A percentile compares a stretch with the other conserved stretches of the same genome.
These are phyloP conservation scores for Trypanosoma vivax DNA, from an alignment of 208 protist genomes.

Conservation along the genomic window DNA sequence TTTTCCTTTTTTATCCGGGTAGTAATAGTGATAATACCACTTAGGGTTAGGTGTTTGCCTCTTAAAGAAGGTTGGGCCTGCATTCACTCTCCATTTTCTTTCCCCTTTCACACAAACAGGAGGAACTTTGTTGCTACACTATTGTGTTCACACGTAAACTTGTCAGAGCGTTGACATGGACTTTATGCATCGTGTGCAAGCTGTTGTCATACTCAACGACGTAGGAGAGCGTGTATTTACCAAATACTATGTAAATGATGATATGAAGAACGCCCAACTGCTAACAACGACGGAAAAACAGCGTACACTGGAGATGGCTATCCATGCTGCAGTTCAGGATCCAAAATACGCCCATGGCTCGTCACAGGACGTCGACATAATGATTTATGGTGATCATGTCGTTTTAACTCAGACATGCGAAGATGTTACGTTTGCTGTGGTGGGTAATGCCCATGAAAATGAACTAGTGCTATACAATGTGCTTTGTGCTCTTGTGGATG, in stretches of 20 bases:
- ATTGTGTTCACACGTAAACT: no score
- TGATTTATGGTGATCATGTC: constrained; percentile 66
- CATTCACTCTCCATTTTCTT: no score
- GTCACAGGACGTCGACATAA: constrained; percentile 56
- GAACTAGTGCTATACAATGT: constrained; percentile 71
- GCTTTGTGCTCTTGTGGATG: constrained; percentile 55
- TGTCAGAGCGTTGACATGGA: constrained; percentile 54
- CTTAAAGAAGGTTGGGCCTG: no score
- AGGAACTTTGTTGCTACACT: no score
- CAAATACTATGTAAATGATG: constrained; percentile 84
- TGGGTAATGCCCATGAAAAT: constrained; percentile 79
- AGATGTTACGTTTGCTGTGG: constrained; percentile 67
- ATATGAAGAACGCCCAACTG: constrained; percentile 41
- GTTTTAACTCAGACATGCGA: constrained; percentile 58
- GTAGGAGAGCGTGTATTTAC: constrained; percentile 61
- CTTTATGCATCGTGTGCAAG: constrained; percentile 83
- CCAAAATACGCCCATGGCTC: constrained; percentile 17
- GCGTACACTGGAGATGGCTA: constrained; percentile 45
- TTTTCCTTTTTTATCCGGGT: no score
- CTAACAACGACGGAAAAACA: constrained; percentile 60
- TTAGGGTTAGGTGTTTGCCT: no score
- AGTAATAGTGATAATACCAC: no score
- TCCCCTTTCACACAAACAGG: no score
- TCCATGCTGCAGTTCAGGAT: constrained; percentile 34
- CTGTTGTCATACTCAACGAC: constrained; percentile 68